Base-by-base conservation (phyloP, 2,329 filamentous ascomycete species). In the Escovopsis sp. region DNA sequence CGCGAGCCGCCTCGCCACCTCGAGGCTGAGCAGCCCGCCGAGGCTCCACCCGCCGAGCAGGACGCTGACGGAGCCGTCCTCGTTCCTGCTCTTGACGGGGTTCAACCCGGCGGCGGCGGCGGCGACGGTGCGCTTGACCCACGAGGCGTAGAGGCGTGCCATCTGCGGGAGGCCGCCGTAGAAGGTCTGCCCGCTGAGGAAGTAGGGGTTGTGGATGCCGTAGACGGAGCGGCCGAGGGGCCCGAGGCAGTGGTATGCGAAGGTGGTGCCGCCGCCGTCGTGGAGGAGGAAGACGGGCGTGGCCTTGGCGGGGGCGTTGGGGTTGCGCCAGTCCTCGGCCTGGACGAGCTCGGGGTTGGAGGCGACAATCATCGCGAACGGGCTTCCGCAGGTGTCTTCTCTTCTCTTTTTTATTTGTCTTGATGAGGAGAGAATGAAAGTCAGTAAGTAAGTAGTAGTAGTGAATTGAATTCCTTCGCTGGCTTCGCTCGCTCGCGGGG, bases 201-300 rank as follows among this genome's bases (percentile, higher is more conserved):
- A 76, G 44, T 61, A 59, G 5, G 72, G 70, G 52, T 78, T 78
- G 45, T 64, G 57, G 42, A 79, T 71, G 40, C 66, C 74, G 47
- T 70, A 74, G 32, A 74, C 55, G 14, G 61, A 56, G 5, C 74
- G 70, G 30, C 57, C 55, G 16, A 77, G 58, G 1, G 61, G 51
- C 14, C 66, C 62, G 4, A 79, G 61, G 46, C 67, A 70, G 55
- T 73, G 65, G 53, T 78, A 78, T 48, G 64, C 66, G 51, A 73
- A 76, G 2, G 66, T 68, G 2, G 74, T 78, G 51, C 74, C 74
- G 48, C 74, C 72, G 47, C 74, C 74, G 46, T 79, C 74, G 56
- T 79, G 74, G 33, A 77, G 59, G 35, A 79, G 63, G 43, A 79
- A 59, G 37, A 75, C 58, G 2, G 74, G 72, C n/a, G 61, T 60